Conservation (phyloP, 2,329 filamentous ascomycete species). For the Lanzia echinophila region DNA sequence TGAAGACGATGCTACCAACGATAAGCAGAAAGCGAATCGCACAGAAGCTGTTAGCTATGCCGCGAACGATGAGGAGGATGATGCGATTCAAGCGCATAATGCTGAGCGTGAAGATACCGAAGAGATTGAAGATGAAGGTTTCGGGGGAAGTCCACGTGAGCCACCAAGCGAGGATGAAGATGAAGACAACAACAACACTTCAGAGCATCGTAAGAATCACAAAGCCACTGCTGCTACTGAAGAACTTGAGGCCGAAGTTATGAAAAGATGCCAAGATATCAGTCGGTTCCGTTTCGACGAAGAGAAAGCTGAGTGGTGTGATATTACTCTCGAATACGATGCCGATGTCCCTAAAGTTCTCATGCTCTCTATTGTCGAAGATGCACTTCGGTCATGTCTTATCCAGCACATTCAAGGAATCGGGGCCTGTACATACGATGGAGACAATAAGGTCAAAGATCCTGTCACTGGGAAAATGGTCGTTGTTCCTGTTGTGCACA, state of each 20-base stretch:
- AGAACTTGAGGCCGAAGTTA: constrained; percentile 56
- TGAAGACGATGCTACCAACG: constrained; percentile 69
- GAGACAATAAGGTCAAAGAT: constrained; percentile 48
- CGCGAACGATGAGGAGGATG: constrained; percentile 86
- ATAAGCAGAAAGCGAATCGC: constrained; percentile 69
- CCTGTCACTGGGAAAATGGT: constrained; percentile 41
- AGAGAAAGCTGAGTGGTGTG: constrained; percentile 63
- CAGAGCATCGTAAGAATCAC: constrained; percentile 14
- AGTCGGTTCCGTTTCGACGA: constrained; percentile 77
- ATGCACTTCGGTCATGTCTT: constrained; percentile 68
- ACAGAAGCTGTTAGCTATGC: constrained; percentile 82
- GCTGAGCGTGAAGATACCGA: constrained; percentile 48
- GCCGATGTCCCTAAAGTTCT: constrained; percentile 79
- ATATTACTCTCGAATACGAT: constrained; percentile 78
- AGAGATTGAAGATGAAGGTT: constrained; percentile 45
- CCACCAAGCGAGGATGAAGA: constrained; percentile 30
- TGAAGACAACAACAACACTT: constrained; percentile 30
- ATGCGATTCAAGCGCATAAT: constrained; percentile 58
- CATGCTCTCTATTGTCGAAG: constrained; percentile 85
- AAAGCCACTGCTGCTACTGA: constrained; percentile 20
- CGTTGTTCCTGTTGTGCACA: constrained; percentile 58
- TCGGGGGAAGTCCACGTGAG: constrained; percentile 43
- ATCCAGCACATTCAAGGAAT: constrained; percentile 83
- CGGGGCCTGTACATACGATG: constrained; percentile 61
- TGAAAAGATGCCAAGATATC: constrained; percentile 58